These are phyloP conservation scores for Pulchroboletus neoregius DNA, from an alignment of 1,284 basidiomycete genomes.

Conservation along the genomic window DNA sequence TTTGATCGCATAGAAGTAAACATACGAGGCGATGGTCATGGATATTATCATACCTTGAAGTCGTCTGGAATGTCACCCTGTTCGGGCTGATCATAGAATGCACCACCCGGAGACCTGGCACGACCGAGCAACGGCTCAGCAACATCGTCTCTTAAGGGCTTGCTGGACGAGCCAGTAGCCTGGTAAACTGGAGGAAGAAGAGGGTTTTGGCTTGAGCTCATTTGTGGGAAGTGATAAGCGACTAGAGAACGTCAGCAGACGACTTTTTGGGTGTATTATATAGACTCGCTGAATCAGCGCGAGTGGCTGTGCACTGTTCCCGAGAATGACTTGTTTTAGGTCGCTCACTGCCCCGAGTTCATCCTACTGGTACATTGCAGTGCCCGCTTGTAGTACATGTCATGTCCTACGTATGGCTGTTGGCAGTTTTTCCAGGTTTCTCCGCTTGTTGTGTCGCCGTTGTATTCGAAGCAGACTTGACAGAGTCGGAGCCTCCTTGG, in stretches of 20 bases:
- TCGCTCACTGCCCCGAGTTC: too few species aligned
- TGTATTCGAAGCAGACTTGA: slow-evolving; percentile 12
- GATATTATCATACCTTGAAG: slow-evolving; percentile 59
- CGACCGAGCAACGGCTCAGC: slow-evolving; percentile 48
- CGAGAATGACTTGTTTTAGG: background rate
- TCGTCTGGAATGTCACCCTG: slow-evolving; percentile 74
- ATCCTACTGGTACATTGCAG: too few species aligned
- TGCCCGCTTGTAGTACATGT: too few species aligned
- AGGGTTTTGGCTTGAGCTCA: slow-evolving; percentile 41
- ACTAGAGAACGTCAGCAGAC: slow-evolving; percentile 3
- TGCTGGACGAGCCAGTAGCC: slow-evolving; percentile 33
- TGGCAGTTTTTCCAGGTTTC: slow-evolving; percentile 4
- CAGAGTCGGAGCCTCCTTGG: slow-evolving; percentile 12
- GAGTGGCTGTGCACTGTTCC: slow-evolving; percentile 23
- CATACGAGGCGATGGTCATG: background rate
- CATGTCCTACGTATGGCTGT: slow-evolving; percentile 2
- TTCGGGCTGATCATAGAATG: slow-evolving; percentile 66
- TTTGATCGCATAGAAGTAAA: slow-evolving; percentile 29
- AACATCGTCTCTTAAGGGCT: slow-evolving; percentile 32
- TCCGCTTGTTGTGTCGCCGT: slow-evolving; percentile 10
- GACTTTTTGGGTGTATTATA: slow-evolving; percentile 4
- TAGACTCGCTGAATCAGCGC: slow-evolving; percentile 27
- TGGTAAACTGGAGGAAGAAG: slow-evolving; percentile 54
- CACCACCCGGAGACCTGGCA: slow-evolving; percentile 42
- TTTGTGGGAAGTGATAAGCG: slow-evolving; percentile 26